phyloP scores from a whole-genome alignment of 192 early-diverging fungal genomes.

The Dispira simplex region DNA sequence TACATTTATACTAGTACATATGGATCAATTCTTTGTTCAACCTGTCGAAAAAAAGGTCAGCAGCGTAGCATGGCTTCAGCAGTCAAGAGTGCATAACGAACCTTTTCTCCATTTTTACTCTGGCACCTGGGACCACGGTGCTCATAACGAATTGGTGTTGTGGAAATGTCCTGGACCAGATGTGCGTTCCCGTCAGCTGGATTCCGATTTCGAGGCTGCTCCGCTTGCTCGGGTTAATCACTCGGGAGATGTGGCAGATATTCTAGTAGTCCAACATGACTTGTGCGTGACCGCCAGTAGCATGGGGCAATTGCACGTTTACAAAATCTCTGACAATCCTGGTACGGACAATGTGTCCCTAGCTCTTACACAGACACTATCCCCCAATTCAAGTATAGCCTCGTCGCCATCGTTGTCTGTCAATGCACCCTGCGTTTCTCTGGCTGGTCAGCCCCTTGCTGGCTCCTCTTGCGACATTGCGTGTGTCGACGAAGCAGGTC shows the following conservation, averaged over 20 bases:
- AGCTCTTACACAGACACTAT: background rate
- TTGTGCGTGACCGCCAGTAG: background rate
- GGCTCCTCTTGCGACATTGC: constrained; percentile 19
- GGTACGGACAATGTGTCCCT: background rate
- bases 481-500: constrained; percentile 29
- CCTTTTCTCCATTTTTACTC: background rate
- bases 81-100: background rate
- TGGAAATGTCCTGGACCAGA: constrained; percentile 5
- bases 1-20: background rate
- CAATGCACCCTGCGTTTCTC: constrained; percentile 13
- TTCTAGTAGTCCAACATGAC: background rate
- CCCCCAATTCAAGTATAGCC: background rate
- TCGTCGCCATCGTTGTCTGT: background rate
- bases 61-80: background rate
- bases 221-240: background rate
- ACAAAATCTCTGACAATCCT: background rate
- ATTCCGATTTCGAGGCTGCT: background rate
- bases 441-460: constrained; percentile 18
- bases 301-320: background rate
- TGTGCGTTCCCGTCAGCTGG: constrained; percentile 1
- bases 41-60: constrained; percentile 2
- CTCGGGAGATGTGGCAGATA: constrained; percentile 1
- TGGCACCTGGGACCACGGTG: constrained; percentile 6
- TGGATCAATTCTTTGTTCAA: constrained; percentile 10
- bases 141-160: background rate